Evolutionary conservation across 805 yeast species (phyloP), one percentile per base, ranked within the genome.

Genomic region (Barnettozyma botsteinii): DNA sequence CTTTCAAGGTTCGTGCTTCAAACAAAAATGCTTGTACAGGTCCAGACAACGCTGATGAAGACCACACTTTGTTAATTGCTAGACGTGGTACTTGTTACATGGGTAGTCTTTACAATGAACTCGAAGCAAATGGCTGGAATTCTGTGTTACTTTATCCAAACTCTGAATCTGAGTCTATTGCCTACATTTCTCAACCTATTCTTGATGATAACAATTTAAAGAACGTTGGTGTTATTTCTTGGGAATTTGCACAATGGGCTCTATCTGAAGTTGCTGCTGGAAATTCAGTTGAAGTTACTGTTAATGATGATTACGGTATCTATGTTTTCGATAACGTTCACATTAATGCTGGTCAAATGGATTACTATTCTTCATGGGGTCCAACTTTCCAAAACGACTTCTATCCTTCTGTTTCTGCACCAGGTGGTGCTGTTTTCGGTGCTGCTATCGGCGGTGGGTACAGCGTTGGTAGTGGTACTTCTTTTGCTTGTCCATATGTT

Each of bases 341-440:
- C 11, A 13, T 43, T 9, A 30, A 34, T 17, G 37, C 49, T 30
- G 49, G 49, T 27, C 46, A 45, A 31, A 31, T 43, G 31, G 37
- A 33, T 26, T 45, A 23, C 33, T 48, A 31, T 36, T 24, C 43
- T 5, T 40, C 48, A n/a, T 42, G 45, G 49, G 51, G 51, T 30
- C 51, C 51, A 37, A 46, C 47, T 13, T 48, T 34, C 32, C 40
- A 43, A 37, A 48, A 48, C 33, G 22, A 33, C 13, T 45, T 41
- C 38, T 48, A 31, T 22, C 51, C 51, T 15, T 37, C 41, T 12
- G 25, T 45, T 17, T 22, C 41, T 32, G 49, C 46, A 32, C 51
- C 51, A 43, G 51, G 51, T 38, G 49, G 49, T 28, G n/a, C 18
- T 15, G 51, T 47, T 20, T 42, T 36, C 23, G 51, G 51, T 36